Percentiles rank a stretch among this genome's conserved stretches.
These are phyloP conservation scores for Cucurbita maxima DNA, from an alignment of 306 rosid genomes.

Conservation along the genomic window DNA sequence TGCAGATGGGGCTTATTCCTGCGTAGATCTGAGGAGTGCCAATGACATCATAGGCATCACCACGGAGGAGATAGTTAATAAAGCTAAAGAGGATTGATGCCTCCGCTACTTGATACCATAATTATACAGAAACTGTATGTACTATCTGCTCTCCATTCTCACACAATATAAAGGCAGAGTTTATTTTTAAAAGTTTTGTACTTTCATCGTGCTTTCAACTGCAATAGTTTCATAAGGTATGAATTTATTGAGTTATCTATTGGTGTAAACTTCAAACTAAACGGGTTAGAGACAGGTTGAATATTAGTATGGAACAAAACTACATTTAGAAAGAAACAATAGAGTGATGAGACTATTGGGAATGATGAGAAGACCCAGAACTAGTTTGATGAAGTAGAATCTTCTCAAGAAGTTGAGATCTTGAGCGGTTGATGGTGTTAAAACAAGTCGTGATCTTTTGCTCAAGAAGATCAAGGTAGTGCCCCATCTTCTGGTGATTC, in stretches of 20 bases:
- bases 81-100: slow-evolving; percentile 37
- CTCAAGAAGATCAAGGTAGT: slow-evolving; percentile 38
- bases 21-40: slow-evolving; percentile 63
- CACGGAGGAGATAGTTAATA: slow-evolving; percentile 74
- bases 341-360: not conserved
- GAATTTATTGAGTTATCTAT: not conserved
- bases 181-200: not conserved
- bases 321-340: not conserved
- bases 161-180: not conserved
- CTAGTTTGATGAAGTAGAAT: slow-evolving; percentile 3
- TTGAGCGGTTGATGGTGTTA: slow-evolving; percentile 36
- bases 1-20: slow-evolving; percentile 52
- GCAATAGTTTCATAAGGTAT: not conserved
- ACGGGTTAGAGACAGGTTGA: not conserved
- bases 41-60: slow-evolving; percentile 80
- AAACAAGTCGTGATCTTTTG: slow-evolving; percentile 35
- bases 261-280: not conserved
- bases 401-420: slow-evolving; percentile 32
- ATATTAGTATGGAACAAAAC: not conserved
- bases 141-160: not conserved
- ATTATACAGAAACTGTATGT: not conserved
- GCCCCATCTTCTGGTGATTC: slow-evolving; percentile 20
- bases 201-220: not conserved
- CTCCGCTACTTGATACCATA: not conserved
- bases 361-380: not conserved